phyloP scores from a whole-genome alignment of 768 basidiomycete genomes.

The Kwoniella heveanensis region DNA sequence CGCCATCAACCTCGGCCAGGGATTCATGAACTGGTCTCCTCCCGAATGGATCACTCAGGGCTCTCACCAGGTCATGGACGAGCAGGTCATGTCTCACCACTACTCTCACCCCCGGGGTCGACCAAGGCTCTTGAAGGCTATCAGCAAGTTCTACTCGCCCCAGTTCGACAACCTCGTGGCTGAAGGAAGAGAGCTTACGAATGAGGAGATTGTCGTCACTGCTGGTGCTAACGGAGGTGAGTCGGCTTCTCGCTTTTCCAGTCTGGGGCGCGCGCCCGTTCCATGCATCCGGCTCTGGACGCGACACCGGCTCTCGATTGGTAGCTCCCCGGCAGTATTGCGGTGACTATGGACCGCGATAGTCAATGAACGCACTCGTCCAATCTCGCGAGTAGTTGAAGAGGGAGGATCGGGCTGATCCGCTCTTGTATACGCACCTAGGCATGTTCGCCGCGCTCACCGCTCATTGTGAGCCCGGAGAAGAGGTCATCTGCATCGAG shows the following conservation, averaged over 20 bases:
- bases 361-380: no score
- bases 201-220: conserved; percentile 90
- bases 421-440: conserved; percentile 52
- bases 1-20: conserved; percentile 90
- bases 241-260: conserved; percentile 10
- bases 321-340: no score
- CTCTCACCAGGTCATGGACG: conserved; percentile 45
- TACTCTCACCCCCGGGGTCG: conserved; percentile 78
- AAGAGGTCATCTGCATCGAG: conserved; percentile 98
- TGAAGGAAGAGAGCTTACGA: conserved; percentile 68
- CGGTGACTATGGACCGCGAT: no score
- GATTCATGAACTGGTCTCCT: conserved; percentile 57
- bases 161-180: conserved; percentile 60
- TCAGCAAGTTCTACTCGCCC: conserved; percentile 76
- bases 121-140: conserved; percentile 80
- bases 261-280: no score
- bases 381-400: no score
- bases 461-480: conserved; percentile 86
- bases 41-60: conserved; percentile 54
- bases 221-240: conserved; percentile 96
- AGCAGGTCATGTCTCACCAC: conserved; percentile 55
- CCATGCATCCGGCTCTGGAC: no score
- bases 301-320: no score
- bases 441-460: conserved; percentile 92
- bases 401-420: no score